Conservation (phyloP, 371 early-diverging fungal genomes). For the Mucor velutinosus region DNA sequence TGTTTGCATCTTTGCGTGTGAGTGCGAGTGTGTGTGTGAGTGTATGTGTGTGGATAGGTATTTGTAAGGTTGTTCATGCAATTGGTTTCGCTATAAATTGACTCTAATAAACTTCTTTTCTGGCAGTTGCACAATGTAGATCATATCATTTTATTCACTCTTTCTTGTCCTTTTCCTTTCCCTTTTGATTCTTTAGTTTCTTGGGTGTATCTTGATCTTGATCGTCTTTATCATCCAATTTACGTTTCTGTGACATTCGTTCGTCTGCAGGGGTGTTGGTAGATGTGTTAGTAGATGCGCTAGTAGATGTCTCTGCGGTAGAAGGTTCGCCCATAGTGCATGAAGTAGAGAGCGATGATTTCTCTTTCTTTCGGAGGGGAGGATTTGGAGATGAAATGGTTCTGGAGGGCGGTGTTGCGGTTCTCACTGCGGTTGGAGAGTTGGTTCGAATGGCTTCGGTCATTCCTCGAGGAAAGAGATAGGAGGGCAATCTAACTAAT, state of each 20-base stretch:
- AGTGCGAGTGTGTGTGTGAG: neutral
- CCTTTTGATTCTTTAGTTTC: neutral
- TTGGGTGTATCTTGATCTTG: neutral
- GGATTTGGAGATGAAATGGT: neutral
- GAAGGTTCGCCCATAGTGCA: neutral
- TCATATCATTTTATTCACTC: conserved; percentile 2
- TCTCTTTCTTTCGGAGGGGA: neutral
- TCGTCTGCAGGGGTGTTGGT: neutral
- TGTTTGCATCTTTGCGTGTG: neutral
- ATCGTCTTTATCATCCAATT: neutral
- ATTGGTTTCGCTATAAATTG: neutral
- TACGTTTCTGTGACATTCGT: neutral
- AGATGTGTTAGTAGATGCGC: neutral
- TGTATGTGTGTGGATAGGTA: neutral
- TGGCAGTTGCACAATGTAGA: neutral
- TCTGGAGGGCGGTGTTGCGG: neutral
- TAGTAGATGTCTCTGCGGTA: neutral
- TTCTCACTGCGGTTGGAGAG: conserved; percentile 4
- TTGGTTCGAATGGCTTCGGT: conserved; percentile 11
- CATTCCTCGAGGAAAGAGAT: conserved; percentile 11
- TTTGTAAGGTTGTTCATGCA: neutral
- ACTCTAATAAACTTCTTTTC: neutral
- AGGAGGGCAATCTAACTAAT: neutral
- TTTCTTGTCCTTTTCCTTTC: conserved; percentile 31
- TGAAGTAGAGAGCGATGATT: neutral